A percentile compares a stretch with the other conserved stretches of the same genome.
Evolutionary conservation across 2,329 filamentous ascomycete genomes (phyloP).

Genomic region (Ophiobolus disseminans): DNA sequence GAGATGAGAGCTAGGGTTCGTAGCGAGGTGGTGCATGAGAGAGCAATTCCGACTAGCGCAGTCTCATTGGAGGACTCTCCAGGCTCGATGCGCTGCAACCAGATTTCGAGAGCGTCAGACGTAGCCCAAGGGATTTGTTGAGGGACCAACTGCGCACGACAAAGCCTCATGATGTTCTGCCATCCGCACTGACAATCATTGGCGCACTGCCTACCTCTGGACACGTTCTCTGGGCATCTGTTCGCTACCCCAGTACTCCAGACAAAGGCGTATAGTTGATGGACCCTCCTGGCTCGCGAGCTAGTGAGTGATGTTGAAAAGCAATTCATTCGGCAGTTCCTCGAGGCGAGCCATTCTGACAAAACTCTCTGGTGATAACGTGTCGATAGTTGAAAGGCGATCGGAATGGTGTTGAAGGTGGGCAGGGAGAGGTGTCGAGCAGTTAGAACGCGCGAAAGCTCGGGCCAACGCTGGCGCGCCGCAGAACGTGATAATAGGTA

Average conservation of each 20-base stretch:
- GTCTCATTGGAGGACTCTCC: background rate
- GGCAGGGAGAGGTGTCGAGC: background rate
- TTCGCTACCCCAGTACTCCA: no score
- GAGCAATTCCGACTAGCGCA: background rate
- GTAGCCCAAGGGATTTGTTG: background rate
- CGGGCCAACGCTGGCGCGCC: background rate
- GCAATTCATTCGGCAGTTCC: background rate
- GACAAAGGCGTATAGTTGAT: background rate
- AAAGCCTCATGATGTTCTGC: background rate
- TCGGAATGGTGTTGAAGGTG: background rate
- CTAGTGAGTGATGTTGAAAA: background rate
- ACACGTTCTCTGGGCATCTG: background rate
- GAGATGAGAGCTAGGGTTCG: background rate
- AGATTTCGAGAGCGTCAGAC: background rate
- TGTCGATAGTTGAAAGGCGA: background rate
- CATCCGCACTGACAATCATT: no score
- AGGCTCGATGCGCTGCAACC: background rate
- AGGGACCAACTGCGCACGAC: background rate
- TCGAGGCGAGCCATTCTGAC: background rate
- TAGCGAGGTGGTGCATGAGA: background rate
- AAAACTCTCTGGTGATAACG: background rate
- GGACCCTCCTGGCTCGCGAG: background rate
- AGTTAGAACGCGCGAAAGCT: background rate
- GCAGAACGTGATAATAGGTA: no score
- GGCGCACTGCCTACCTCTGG: background rate